A percentile compares a stretch with the other conserved stretches of the same genome.
Evolutionary conservation across 352 stramenopile species (phyloP).

Genomic region (Phytophthora chlamydospora): DNA sequence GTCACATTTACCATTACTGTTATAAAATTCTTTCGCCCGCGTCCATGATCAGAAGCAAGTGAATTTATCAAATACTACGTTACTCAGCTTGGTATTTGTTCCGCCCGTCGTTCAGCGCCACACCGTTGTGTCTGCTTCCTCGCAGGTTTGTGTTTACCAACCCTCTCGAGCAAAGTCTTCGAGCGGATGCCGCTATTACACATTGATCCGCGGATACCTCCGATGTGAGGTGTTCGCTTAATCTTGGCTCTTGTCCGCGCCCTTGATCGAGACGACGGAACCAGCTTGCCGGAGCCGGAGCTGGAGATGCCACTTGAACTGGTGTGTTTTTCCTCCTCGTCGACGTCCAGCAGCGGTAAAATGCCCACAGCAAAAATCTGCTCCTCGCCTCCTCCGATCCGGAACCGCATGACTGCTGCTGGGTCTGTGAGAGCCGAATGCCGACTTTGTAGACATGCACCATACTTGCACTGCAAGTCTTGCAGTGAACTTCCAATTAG

Average conservation of each 20-base stretch:
- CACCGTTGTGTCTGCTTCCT: no score
- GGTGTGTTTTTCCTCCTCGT: constrained; percentile 5
- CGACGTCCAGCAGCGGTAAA: constrained; percentile 17
- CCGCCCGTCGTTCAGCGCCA: no score
- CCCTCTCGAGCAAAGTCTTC: no score
- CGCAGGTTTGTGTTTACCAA: no score
- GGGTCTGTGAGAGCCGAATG: constrained; percentile 11
- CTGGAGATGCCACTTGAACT: not conserved
- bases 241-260: constrained; percentile 9
- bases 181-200: not conserved
- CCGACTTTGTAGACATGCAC: no score
- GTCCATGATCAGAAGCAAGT: no score
- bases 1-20: not conserved
- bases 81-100: no score
- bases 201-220: constrained; percentile 11
- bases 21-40: no score
- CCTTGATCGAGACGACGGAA: not conserved
- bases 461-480: no score
- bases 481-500: constrained; percentile 4
- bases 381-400: constrained; percentile 23
- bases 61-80: no score
- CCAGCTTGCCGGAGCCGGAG: not conserved
- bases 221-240: constrained; percentile 1
- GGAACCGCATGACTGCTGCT: constrained; percentile 20
- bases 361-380: constrained; percentile 23